These are phyloP conservation scores for Aspergillus saccharolyticus DNA, from an alignment of 495 filamentous ascomycete species.

Conservation along the genomic window DNA sequence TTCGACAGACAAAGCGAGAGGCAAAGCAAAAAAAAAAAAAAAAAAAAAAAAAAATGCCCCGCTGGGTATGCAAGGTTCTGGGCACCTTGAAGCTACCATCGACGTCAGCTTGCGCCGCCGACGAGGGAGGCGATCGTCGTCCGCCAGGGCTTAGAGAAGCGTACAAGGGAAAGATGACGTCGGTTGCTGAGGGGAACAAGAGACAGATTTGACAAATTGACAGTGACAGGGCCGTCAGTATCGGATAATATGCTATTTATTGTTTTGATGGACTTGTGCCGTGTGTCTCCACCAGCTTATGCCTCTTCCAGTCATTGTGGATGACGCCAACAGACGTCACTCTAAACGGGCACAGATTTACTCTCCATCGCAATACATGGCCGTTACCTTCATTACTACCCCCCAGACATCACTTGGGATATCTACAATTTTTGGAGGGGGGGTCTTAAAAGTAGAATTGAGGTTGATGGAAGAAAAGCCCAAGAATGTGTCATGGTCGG, in stretches of 20 bases:
- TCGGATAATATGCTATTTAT: neutral
- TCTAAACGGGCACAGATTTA: neutral
- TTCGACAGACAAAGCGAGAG: too few species aligned
- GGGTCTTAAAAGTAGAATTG: too few species aligned
- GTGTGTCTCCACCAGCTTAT: neutral
- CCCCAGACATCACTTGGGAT: too few species aligned
- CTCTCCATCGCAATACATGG: neutral
- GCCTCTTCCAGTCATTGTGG: neutral
- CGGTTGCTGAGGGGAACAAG: neutral
- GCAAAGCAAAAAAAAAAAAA: too few species aligned
- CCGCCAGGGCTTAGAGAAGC: neutral
- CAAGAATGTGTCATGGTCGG: neutral
- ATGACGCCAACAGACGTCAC: neutral
- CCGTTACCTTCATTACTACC: neutral
- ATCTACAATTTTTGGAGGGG: too few species aligned
- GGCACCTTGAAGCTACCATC: neutral
- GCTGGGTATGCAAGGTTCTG: neutral
- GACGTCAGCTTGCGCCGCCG: neutral
- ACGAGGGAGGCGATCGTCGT: neutral
- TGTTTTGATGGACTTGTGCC: neutral
- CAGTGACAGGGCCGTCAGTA: neutral
- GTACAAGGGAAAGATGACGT: neutral
- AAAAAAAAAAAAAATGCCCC: too few species aligned
- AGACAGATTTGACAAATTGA: neutral
- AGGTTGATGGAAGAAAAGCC: neutral